phyloP scores from a whole-genome alignment of 768 basidiomycete species.

The Asterophora parasitica region DNA sequence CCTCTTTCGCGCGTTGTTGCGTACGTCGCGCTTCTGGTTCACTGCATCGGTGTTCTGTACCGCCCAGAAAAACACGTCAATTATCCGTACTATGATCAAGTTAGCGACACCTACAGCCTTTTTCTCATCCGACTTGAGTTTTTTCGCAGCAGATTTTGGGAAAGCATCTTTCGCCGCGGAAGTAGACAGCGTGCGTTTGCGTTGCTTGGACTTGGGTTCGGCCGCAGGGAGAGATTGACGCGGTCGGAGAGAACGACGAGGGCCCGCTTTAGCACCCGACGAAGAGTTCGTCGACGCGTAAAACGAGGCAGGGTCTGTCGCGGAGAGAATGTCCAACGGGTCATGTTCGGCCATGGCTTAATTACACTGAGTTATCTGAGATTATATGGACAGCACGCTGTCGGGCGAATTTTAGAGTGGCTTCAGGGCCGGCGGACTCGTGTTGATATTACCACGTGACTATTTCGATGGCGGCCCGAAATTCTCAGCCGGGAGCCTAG shows the following conservation, averaged over 20 bases:
- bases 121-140: constrained; percentile 29
- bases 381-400: too few species aligned
- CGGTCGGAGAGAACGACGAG: constrained; percentile 14
- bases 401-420: not conserved
- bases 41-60: constrained; percentile 36
- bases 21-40: constrained; percentile 29
- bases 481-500: too few species aligned
- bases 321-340: constrained; percentile 10
- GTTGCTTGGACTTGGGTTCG: not conserved
- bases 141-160: constrained; percentile 23
- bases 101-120: constrained; percentile 30
- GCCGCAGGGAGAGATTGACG: constrained; percentile 7
- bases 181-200: constrained; percentile 17
- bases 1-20: constrained; percentile 38
- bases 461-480: too few species aligned
- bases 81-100: not conserved
- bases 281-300: constrained; percentile 5
- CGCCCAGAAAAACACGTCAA: not conserved
- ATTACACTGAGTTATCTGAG: not conserved
- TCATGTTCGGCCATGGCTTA: constrained; percentile 8
- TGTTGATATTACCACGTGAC: not conserved
- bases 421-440: not conserved
- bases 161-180: constrained; percentile 8
- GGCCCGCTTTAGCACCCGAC: not conserved
- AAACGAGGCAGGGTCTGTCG: not conserved